Percentiles rank a stretch among this genome's conserved stretches.
These are phyloP conservation scores for Fraxinus xanthoxyloides DNA, from an alignment of 305 asterid species.

Conservation along the genomic window DNA sequence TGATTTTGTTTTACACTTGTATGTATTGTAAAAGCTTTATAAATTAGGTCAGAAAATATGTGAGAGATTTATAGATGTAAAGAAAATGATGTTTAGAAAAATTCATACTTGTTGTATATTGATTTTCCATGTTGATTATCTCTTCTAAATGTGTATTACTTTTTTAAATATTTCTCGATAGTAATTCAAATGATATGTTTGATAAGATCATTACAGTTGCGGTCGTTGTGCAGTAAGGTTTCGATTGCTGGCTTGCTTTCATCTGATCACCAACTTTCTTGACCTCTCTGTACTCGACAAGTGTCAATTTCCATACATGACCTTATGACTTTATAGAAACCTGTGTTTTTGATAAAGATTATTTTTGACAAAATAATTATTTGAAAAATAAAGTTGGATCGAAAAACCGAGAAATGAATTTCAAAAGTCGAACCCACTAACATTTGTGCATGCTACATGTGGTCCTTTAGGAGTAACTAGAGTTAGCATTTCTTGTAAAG, in stretches of 20 bases:
- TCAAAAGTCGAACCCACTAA: neutral
- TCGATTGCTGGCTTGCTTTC: neutral
- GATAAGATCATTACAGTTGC: neutral
- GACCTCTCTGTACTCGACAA: neutral
- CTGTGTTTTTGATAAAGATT: neutral
- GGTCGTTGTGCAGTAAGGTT: neutral
- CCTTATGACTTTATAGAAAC: neutral
- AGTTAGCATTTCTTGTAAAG: neutral
- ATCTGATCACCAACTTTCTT: neutral
- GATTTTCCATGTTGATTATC: neutral
- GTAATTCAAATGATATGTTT: too few species aligned
- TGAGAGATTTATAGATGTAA: slow-evolving; percentile 18
- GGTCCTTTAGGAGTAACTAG: neutral
- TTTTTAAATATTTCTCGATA: too few species aligned
- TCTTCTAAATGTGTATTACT: too few species aligned
- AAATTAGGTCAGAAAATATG: neutral
- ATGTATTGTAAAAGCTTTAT: slow-evolving; percentile 14
- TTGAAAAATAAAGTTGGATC: too few species aligned
- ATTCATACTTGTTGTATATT: neutral
- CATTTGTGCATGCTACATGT: neutral
- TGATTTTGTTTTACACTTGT: slow-evolving; percentile 15
- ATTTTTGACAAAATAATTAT: too few species aligned
- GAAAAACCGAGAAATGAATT: neutral
- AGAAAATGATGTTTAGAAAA: neutral
- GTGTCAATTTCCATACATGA: neutral